Base-by-base conservation (phyloP, 2,329 filamentous ascomycete genomes). In the Calonectria montana region DNA sequence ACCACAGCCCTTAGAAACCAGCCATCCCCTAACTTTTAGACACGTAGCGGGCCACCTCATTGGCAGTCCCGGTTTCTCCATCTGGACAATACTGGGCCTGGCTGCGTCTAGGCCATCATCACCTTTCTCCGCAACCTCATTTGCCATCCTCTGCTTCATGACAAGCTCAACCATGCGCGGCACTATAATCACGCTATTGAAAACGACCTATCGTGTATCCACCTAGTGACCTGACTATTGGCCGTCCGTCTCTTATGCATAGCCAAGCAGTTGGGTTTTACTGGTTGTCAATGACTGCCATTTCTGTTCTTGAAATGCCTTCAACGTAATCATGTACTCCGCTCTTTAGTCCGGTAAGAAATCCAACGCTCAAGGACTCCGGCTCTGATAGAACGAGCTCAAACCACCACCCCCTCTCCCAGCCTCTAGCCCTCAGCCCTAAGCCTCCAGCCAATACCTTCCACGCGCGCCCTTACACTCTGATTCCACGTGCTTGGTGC, bases 361-460 rank as follows among this genome's bases (percentile, higher is more conserved):
- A 86, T 87, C 88, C 87, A 91, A 88, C 81, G 82, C 86, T 90
- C 84, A 87, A 84, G 86, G 86, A 87, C 85, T 84, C 82, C 87
- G 87, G 88, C 83, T 91, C 90, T 91, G 90, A 91, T 85, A 90
- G 87, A 89, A 88, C 87, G 88, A 90, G 87, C 86, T 75, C 68
- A 47, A 57, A 35, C 69, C 23, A 48, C 70, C 61, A 57, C 48
- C 48, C 71, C 64, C 41, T 65, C 55, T 50, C 35, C 59, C 45
- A 21, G 18, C 64, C 45, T 61, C 59, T 41, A 48, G 47, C 39
- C 62, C 43, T 53, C 45, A 43, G n/a, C 29, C 43, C 27, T 15
- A 21, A 37, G n/a, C 41, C 71, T 35, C 45, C 31, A 37, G 35
- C 55, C 66, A 27, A 47, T 45, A 41, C 43, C 70, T 65, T 64